Conservation (phyloP, 495 filamentous ascomycete species). For the Trichoderma asperelloides region DNA sequence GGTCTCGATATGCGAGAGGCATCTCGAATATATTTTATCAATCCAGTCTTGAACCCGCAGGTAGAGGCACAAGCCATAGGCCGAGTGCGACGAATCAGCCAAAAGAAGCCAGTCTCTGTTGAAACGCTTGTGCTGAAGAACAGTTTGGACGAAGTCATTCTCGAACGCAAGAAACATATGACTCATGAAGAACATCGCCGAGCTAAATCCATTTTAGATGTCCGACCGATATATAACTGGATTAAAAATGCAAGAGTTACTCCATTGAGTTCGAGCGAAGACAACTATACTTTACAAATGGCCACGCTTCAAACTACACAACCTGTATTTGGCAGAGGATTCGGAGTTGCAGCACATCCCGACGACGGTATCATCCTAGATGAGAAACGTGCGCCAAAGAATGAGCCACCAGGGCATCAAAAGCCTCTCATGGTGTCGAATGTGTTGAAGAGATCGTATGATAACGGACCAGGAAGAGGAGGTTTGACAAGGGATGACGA, state of each 20-base stretch:
- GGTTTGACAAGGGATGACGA: background rate
- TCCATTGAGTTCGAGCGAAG: constrained; percentile 40
- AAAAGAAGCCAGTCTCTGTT: constrained; percentile 69
- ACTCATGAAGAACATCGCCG: constrained; percentile 59
- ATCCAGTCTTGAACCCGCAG: constrained; percentile 76
- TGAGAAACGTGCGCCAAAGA: background rate
- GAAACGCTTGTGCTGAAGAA: constrained; percentile 77
- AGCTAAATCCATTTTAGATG: constrained; percentile 66
- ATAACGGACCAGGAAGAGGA: background rate
- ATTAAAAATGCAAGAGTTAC: constrained; percentile 65
- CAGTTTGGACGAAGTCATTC: constrained; percentile 80
- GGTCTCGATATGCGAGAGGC: constrained; percentile 78
- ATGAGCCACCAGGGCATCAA: background rate
- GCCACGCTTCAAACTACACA: constrained; percentile 44
- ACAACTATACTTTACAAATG: constrained; percentile 42
- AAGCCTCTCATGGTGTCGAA: background rate
- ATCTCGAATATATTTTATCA: constrained; percentile 83
- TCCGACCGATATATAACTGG: constrained; percentile 65
- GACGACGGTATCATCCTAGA: constrained; percentile 18
- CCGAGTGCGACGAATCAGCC: constrained; percentile 81
- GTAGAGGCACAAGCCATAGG: constrained; percentile 90
- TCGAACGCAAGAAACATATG: constrained; percentile 67
- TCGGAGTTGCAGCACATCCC: constrained; percentile 25
- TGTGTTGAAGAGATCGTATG: background rate
- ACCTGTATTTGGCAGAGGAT: constrained; percentile 49